Percentiles rank a stretch among this genome's conserved stretches.
Conservation (phyloP, 2,329 filamentous ascomycete species). For the Fusarium beomiforme region DNA sequence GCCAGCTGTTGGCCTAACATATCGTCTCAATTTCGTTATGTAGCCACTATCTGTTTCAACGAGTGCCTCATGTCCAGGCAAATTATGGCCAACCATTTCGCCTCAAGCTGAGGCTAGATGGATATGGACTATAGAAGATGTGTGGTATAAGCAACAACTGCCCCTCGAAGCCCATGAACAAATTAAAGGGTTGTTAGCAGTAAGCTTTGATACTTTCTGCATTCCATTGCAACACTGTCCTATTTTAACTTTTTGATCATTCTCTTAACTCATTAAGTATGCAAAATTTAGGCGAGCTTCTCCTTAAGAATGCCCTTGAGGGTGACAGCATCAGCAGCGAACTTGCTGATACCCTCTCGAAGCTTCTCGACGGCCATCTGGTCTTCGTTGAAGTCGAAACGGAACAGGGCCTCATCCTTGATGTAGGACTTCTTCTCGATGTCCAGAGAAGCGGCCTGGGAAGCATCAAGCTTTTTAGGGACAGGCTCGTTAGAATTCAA, state of each 20-base stretch:
- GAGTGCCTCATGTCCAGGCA: not conserved
- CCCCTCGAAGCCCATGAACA: conserved; percentile 12
- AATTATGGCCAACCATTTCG: conserved; percentile 3
- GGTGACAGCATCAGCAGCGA: conserved; percentile 92
- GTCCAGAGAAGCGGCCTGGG: conserved; percentile 71
- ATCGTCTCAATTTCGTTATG: conserved; percentile 29
- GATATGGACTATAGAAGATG: conserved; percentile 15
- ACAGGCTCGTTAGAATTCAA: conserved; percentile 84
- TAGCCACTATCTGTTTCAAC: conserved; percentile 18
- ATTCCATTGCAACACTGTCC: conserved; percentile 2
- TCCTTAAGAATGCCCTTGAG: conserved; percentile 91
- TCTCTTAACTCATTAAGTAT: conserved; percentile 6
- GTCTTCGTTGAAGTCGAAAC: conserved; percentile 99
- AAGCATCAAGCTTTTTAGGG: conserved; percentile 90
- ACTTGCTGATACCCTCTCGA: conserved; percentile 99
- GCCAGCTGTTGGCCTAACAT: conserved; percentile 2
- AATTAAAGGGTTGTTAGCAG: conserved; percentile 11
- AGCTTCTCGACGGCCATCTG: conserved; percentile 99
- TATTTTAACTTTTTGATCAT: conserved; percentile 33
- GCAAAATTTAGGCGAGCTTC: conserved; percentile 72
- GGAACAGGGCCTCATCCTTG: conserved; percentile 88
- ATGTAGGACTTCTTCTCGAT: conserved; percentile 93
- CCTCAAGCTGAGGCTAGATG: not conserved
- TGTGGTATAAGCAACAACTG: conserved; percentile 35
- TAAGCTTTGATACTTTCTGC: conserved; percentile 10